Evolutionary conservation across 768 basidiomycete genomes (phyloP), one percentile per base, ranked within the genome.

Genomic region (Amanita rubescens): DNA sequence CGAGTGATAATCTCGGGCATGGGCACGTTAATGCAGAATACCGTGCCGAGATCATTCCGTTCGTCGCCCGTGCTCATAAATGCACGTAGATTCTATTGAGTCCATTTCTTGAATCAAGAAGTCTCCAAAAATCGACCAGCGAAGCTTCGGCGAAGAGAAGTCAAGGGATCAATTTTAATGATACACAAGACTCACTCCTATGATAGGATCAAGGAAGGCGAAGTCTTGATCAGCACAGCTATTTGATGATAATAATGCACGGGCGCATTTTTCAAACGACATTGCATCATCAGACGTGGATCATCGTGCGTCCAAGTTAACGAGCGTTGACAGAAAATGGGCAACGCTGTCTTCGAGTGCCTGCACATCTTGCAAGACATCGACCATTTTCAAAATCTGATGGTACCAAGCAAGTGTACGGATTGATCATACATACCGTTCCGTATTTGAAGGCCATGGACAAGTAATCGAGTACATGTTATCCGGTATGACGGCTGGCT

Each of bases 371-470:
- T 84, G 81, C 59, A 82, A 74, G 27, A 72, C 64, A 17, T 69
- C 70, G 12, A 80, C 70, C 24, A 74, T 66, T 43, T 80, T 72
- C 59, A n/a, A n/a, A n/a, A n/a, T n/a, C n/a, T n/a, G n/a, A n/a
- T n/a, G n/a, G n/a, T n/a, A n/a, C n/a, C n/a, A n/a, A n/a, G n/a
- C n/a, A n/a, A 83, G 73, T 35, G 89, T 67, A 53, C 73, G 71
- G 57, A 83, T 77, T 32, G 88, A 86, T 43, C 79, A 79, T 25
- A 67, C 78, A 65, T 65, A 85, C 89, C 47, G 76, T 71, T 68
- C 84, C 81, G 59, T 90, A 90, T 56, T 86, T 84, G 56, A 81
- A 17, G 89, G 87, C 87, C 87, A 91, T 11, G 87, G 86, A 61
- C 83, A 82, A 57, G 75, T 77, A 58, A 90, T 83, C 17, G 83